Base-by-base conservation (phyloP, 2,329 filamentous ascomycete genomes). In the Fusarium nematophilum region DNA sequence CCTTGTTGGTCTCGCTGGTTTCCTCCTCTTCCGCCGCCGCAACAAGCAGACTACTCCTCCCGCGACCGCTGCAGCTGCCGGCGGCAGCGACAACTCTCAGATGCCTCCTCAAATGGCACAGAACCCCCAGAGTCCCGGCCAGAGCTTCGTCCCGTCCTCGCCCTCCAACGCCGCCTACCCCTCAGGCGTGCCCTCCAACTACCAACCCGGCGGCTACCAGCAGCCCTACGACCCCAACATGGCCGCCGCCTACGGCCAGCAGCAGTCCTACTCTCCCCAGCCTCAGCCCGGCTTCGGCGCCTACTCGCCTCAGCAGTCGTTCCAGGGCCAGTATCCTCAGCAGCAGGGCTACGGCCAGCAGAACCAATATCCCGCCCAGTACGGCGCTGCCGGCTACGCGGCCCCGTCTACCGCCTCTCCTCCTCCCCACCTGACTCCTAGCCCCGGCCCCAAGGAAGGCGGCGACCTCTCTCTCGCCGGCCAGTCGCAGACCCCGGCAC, bases 21-120 rank as follows among this genome's bases (percentile, higher is more conserved):
- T 78, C 66, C 76, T 80, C 60, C 64, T 81, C 15, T 45, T 79
- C 47, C 78, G 76, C 17, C 75, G 75, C 21, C 72, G 66, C 36
- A 75, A 69, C 37, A 77, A 69, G 47, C 70, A 73, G 53, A 70
- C 72, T 21, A 69, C 69, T 31, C 47, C 59, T n/a, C 40, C 63
- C 36, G 48, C 56, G 27, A 21, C 66, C 10, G 43, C 45, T 25
- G 33, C 54, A 52, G 34, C 61, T 21, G 46, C 63, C 26, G 31
- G 43, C 27, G 34, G 14, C 6, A 13, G 40, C 4, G 42, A 46
- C 14, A 48, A 42, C n/a, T 39, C 49, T 18, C 57, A 65, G 13
- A 55, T 50, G 27, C 58, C 59, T 18, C 57, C 55, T n/a, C 52
- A 55, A 13, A 68, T 67, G 63, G 44, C 62, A 31, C 62, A 64